These are phyloP conservation scores for Hippophae tibetana DNA, from an alignment of 306 rosid species.

Conservation along the genomic window DNA sequence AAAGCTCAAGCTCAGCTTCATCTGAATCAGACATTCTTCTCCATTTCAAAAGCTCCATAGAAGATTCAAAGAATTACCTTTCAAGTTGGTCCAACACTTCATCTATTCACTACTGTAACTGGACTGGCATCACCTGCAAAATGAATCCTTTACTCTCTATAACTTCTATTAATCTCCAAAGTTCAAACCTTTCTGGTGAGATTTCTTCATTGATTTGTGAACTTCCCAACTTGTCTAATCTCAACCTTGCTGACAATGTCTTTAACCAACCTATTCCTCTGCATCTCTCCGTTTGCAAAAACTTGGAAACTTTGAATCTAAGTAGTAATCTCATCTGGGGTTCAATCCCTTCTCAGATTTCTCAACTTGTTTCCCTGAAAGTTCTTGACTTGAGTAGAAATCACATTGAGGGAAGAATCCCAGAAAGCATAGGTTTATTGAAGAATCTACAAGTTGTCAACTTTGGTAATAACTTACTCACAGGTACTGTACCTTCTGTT, in stretches of 20 bases:
- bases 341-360: conserved; percentile 85
- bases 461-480: conserved; percentile 60
- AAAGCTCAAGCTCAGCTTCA: conserved; percentile 35
- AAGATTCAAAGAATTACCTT: conserved; percentile 52
- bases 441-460: conserved; percentile 54
- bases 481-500: conserved; percentile 58
- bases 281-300: conserved; percentile 65
- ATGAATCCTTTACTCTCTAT: conserved; percentile 37
- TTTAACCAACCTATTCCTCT: conserved; percentile 94
- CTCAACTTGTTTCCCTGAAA: conserved; percentile 46
- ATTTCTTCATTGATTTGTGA: conserved; percentile 62
- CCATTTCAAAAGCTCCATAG: conserved; percentile 60
- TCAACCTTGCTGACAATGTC: conserved; percentile 72
- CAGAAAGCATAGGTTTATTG: conserved; percentile 54
- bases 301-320: conserved; percentile 70
- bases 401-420: conserved; percentile 66
- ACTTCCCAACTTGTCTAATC: conserved; percentile 47
- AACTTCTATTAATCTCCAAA: conserved; percentile 57
- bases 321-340: conserved; percentile 90
- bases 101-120: conserved; percentile 49
- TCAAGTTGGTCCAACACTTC: conserved; percentile 69
- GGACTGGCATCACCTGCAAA: conserved; percentile 76
- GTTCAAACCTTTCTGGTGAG: conserved; percentile 75
- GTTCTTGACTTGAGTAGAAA: conserved; percentile 75
- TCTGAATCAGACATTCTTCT: conserved; percentile 53